Conservation (phyloP, 208 protist genomes). For the Crithidia expoeki region DNA sequence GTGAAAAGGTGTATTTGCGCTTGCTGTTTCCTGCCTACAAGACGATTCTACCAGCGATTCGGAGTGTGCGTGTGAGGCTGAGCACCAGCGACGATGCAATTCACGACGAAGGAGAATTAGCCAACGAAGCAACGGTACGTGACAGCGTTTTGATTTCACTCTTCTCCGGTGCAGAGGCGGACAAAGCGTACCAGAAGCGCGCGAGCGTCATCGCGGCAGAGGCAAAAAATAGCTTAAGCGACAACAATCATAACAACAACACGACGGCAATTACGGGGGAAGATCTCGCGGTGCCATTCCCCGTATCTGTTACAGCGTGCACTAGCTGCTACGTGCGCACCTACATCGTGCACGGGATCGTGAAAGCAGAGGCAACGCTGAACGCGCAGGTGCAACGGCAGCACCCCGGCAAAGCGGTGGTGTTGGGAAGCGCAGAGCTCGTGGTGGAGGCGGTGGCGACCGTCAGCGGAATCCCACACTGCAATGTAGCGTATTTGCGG, state of each 20-base stretch:
- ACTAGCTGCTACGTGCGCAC: conserved; percentile 21
- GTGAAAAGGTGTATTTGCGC: neutral
- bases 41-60: conserved; percentile 13
- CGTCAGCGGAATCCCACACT: conserved; percentile 66
- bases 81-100: neutral
- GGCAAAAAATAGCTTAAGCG: neutral
- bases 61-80: conserved; percentile 17
- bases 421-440: conserved; percentile 42
- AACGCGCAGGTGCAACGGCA: neutral
- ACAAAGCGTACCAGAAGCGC: conserved; percentile 11
- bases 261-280: too few species aligned
- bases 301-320: conserved; percentile 2
- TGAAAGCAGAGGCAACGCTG: conserved; percentile 1
- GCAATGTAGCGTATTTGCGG: conserved; percentile 51
- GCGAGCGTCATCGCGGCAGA: neutral
- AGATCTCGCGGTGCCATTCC: neutral
- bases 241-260: neutral
- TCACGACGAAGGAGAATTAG: too few species aligned
- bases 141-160: conserved; percentile 18
- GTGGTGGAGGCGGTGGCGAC: conserved; percentile 58
- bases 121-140: too few species aligned
- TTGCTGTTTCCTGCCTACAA: conserved; percentile 17
- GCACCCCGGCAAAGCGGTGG: conserved; percentile 11
- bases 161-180: conserved; percentile 16
- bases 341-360: conserved; percentile 11